Evolutionary conservation across 805 yeast species (phyloP).

Genomic region (Suhomyces xylopsoci): DNA sequence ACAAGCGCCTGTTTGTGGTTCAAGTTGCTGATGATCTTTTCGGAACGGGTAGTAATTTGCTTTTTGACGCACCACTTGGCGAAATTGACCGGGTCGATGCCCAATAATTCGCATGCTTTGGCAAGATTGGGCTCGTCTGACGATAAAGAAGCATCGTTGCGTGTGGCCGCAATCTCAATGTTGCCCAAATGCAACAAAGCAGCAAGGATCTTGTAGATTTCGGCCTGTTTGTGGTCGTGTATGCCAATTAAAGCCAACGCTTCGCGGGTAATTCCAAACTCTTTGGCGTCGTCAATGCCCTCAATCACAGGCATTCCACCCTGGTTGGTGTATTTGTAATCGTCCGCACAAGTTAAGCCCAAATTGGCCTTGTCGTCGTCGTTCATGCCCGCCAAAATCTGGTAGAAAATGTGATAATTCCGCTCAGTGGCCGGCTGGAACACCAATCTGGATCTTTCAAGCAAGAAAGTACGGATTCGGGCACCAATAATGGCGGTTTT

Average conservation of each 20-base stretch:
- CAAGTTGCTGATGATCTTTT: constrained; percentile 82
- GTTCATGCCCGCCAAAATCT: constrained; percentile 71
- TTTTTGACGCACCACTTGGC: constrained; percentile 92
- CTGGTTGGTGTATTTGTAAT: constrained; percentile 81
- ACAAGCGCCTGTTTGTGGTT: constrained; percentile 81
- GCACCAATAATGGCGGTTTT: constrained; percentile 87
- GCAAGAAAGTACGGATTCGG: constrained; percentile 82
- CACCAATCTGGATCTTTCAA: constrained; percentile 91
- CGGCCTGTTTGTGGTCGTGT: constrained; percentile 50
- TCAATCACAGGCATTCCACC: constrained; percentile 74
- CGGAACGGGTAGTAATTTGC: constrained; percentile 89
- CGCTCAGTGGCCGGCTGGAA: constrained; percentile 90
- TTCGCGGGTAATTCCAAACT: constrained; percentile 69
- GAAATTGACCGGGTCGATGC: constrained; percentile 67
- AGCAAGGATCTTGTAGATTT: constrained; percentile 76
- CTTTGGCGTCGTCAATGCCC: constrained; percentile 80
- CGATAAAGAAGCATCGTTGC: constrained; percentile 76
- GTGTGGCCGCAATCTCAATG: constrained; percentile 77
- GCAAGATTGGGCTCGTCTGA: constrained; percentile 84
- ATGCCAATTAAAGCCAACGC: constrained; percentile 84
- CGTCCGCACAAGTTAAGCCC: constrained; percentile 60
- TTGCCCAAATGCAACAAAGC: constrained; percentile 92
- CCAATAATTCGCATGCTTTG: constrained; percentile 80
- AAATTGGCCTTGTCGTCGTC: constrained; percentile 54
- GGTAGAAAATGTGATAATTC: constrained; percentile 94